These are phyloP conservation scores for Colletotrichum paranaense DNA, from an alignment of 2,329 filamentous ascomycete species.

Conservation along the genomic window DNA sequence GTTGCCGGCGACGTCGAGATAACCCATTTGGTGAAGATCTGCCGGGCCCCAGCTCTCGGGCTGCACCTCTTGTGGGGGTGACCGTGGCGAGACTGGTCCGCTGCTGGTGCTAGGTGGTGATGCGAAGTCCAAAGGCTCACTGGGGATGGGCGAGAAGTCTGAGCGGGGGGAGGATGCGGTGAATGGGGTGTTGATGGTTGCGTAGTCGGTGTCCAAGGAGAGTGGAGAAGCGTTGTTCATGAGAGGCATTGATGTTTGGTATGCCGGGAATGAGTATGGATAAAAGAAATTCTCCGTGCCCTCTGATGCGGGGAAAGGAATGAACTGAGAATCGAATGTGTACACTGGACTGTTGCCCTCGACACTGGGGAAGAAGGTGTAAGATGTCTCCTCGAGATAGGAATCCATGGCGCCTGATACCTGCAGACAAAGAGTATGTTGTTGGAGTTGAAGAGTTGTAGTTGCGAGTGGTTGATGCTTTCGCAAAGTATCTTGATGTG, in stretches of 20 bases:
- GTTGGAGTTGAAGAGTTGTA: not conserved
- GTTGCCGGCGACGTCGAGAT: constrained; percentile 28
- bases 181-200: not conserved
- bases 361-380: constrained; percentile 14
- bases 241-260: constrained; percentile 5
- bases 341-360: not conserved
- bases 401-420: constrained; percentile 17
- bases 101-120: constrained; percentile 14
- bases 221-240: not conserved
- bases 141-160: constrained; percentile 12
- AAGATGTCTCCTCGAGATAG: constrained; percentile 16
- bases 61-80: constrained; percentile 9
- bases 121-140: constrained; percentile 2
- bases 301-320: constrained; percentile 10
- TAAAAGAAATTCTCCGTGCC: constrained; percentile 11
- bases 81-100: not conserved
- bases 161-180: not conserved
- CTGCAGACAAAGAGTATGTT: not conserved
- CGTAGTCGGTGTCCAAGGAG: not conserved
- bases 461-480: not conserved
- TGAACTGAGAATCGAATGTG: constrained; percentile 22
- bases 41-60: constrained; percentile 6
- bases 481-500: not conserved
- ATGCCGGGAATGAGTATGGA: constrained; percentile 10
- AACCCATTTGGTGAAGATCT: constrained; percentile 25